Evolutionary conservation across 306 rosid species (phyloP), one percentile per base, ranked within the genome.

Genomic region (Corylus heterophylla): DNA sequence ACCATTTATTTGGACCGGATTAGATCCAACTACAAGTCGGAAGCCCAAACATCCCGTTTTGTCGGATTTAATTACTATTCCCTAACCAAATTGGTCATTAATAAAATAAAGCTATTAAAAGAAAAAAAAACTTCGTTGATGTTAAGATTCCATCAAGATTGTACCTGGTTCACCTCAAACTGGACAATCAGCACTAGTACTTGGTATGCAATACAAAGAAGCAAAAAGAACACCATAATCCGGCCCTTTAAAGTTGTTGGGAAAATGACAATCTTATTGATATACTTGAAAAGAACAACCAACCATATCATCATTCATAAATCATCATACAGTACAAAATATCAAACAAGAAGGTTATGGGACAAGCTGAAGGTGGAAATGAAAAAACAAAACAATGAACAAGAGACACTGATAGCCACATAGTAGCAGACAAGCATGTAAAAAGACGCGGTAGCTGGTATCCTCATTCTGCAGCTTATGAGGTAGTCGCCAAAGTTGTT

Each of bases 261-360:
- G 55, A 7, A 29, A 12, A 49, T 51, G 58, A 71, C 37, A 12
- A 12, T 6, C 12, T 49, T 71, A 50, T 50, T 71, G 58, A 73
- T 75, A 76, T 37, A 64, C 47, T 73, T 11, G 73, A 74, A 73
- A 48, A 74, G 74, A 85, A 78, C 68, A 66, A 86, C 63, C 76
- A 71, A 61, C 18, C 48, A 64, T 42, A 70, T 64, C 70, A 79
- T 73, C 84, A 68, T 71, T 31, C 35, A 31, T 31, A 31, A 31
- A 70, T 64, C 70, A 79, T 73, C 82, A 68, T 72, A 78, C 64
- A 61, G 12, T 63, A 45, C 54, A 72, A 7, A 75, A 79, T 49
- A 69, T 49, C 87, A 88, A 78, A 74, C 85, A 71, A 75, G 16
- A 13, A 35, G 51, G 78, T 74, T 69, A 68, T 25, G 68, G 61